Base-by-base conservation (phyloP, 2,329 filamentous ascomycete species). In the Epichloe bromicola region DNA sequence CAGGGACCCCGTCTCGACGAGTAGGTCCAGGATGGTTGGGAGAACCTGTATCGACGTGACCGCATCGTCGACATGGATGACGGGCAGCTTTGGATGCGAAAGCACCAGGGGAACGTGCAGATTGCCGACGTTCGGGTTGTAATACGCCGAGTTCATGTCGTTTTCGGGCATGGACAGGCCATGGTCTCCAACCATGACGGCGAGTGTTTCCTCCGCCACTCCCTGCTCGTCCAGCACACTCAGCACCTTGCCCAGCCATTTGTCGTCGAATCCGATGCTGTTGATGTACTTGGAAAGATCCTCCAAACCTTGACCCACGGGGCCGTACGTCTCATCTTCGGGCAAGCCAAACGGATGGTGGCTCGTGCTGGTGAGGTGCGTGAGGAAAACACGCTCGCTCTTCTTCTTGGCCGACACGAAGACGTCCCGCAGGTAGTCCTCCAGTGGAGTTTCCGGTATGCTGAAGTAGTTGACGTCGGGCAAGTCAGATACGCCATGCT, bases 381-480 rank as follows among this genome's bases (percentile, higher is more conserved):
- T 61, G 4, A 67, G 48, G 30, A 67, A 67, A 0, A 67, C 59
- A 11, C 65, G 58, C 39, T 66, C 60, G 12, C 65, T 55, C 0
- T 59, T 60, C 44, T 64, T 53, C 37, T 55, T 58, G 14, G 65
- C 65, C 1, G 58, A 55, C 2, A 53, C 53, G 14, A 67, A 66
- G n/a, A 59, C 57, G 48, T 67, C 64, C 3, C 57, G 58, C 23
- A 67, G 59, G 12, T 67, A 67, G 23, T 65, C 59, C 38, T 64
- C 62, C 3, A 67, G 55, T 0, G 57, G 59, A 1, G 57, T 55
- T 46, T 67, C 65, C 15, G 62, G 54, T 39, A 65, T 63, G 5
- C 63, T 63, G 15, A 65, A 67, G 33, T 65, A 65, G 51, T 67
- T 67, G 47, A 66, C 57, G 34, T 67, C 60, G 1, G 63, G 59